Conservation (phyloP, 495 filamentous ascomycete genomes). For the Thermothielavioides terrestris region DNA sequence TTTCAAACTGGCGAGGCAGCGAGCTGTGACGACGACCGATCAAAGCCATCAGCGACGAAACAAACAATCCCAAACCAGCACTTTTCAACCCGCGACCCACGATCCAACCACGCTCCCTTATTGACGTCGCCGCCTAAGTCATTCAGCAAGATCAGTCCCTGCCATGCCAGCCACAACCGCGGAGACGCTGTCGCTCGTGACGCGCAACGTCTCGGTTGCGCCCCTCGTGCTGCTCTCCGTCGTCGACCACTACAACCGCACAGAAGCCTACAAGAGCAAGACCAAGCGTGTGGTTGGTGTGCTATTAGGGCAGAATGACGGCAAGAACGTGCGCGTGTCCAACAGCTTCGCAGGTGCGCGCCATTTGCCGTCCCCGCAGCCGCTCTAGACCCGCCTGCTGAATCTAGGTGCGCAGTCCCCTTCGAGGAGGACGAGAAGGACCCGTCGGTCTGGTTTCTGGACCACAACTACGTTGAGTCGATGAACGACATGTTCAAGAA, state of each 20-base stretch:
- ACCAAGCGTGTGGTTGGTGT: slow-evolving; percentile 94
- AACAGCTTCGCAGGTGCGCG: slow-evolving; percentile 90
- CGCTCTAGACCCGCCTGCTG: background rate
- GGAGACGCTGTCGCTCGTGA: slow-evolving; percentile 86
- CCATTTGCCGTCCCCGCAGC: background rate
- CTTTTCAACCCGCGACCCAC: slow-evolving; percentile 9
- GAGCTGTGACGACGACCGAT: slow-evolving; percentile 26
- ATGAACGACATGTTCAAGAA: slow-evolving; percentile 99
- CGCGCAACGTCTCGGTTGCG: slow-evolving; percentile 89
- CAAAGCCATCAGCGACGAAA: slow-evolving; percentile 1
- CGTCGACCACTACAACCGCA: slow-evolving; percentile 96
- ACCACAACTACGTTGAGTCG: slow-evolving; percentile 98
- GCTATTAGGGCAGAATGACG: slow-evolving; percentile 88
- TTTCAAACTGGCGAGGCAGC: slow-evolving; percentile 26
- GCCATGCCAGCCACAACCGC: slow-evolving; percentile 90
- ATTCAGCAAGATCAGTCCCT: slow-evolving; percentile 5
- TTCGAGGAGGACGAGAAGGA: slow-evolving; percentile 99
- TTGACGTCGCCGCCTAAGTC: background rate
- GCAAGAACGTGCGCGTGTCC: slow-evolving; percentile 89
- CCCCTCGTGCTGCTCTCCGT: slow-evolving; percentile 95
- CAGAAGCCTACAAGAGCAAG: slow-evolving; percentile 65
- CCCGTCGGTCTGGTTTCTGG: slow-evolving; percentile 96
- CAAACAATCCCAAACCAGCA: slow-evolving; percentile 1
- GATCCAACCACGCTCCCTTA: background rate
- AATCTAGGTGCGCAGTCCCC: slow-evolving; percentile 55